Percentiles rank a stretch among this genome's conserved stretches.
phyloP scores from a whole-genome alignment of 1,284 basidiomycete species.

The Kalmanozyma brasiliensis region DNA sequence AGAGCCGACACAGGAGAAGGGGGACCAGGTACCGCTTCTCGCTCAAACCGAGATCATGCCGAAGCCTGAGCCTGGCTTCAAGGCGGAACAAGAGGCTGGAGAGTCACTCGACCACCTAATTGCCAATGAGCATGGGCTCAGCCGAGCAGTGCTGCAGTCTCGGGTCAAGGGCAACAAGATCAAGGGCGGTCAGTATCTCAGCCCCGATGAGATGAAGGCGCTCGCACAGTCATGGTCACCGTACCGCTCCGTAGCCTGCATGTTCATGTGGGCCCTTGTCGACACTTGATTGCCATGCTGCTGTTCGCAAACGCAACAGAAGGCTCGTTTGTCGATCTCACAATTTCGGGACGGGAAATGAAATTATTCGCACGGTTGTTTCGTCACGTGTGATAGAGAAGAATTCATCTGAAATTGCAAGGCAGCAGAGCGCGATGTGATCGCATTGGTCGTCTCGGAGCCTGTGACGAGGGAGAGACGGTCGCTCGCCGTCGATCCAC shows the following conservation, averaged over 20 bases:
- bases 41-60: constrained; percentile 40
- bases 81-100: not conserved
- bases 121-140: constrained; percentile 34
- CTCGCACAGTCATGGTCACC: constrained; percentile 60
- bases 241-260: constrained; percentile 59
- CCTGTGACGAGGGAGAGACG: constrained; percentile 1
- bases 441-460: constrained; percentile 24
- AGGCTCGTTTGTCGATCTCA: constrained; percentile 9
- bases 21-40: constrained; percentile 24
- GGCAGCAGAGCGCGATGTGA: constrained; percentile 19
- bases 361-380: constrained; percentile 15
- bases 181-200: constrained; percentile 62
- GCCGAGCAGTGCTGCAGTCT: constrained; percentile 36
- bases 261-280: constrained; percentile 62
- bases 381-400: constrained; percentile 25
- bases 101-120: constrained; percentile 31
- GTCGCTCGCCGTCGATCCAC: constrained; percentile 11
- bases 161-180: constrained; percentile 62
- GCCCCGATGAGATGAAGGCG: constrained; percentile 60
- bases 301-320: not conserved
- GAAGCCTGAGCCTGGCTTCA: constrained; percentile 24
- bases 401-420: constrained; percentile 1
- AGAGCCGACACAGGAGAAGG: constrained; percentile 34
- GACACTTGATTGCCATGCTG: constrained; percentile 20
- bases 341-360: not conserved